phyloP scores from a whole-genome alignment of 306 rosid genomes.

The Citrullus mucosospermus region DNA sequence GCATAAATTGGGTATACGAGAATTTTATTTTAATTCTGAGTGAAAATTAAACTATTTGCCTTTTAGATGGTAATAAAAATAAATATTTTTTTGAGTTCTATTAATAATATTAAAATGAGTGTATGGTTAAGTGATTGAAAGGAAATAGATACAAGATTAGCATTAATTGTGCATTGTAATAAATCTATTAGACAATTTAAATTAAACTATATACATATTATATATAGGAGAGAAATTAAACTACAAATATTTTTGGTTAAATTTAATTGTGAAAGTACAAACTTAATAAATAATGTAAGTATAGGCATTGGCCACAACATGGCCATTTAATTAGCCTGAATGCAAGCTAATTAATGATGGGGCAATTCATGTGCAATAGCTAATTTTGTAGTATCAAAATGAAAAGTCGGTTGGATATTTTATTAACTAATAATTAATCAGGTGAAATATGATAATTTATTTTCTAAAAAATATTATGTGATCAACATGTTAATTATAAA shows the following conservation, averaged over 20 bases:
- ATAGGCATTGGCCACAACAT: neutral
- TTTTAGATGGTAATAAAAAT: no score
- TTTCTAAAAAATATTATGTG: neutral
- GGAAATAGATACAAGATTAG: neutral
- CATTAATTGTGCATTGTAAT: neutral
- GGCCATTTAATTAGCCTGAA: neutral
- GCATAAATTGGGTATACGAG: no score
- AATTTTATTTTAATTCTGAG: no score
- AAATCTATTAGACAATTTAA: neutral
- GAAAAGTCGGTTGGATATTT: neutral
- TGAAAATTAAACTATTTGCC: no score
- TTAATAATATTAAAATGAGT: no score
- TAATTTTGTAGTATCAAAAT: neutral
- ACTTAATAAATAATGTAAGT: neutral
- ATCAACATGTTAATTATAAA: constrained; percentile 1
- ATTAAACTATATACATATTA: neutral
- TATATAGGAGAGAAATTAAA: neutral
- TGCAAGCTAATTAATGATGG: constrained; percentile 1
- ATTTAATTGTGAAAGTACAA: neutral
- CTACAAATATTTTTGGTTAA: neutral
- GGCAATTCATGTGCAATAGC: constrained; percentile 4
- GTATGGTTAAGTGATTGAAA: neutral
- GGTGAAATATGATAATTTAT: constrained; percentile 2
- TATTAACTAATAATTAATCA: neutral
- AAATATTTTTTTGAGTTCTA: no score